These are phyloP conservation scores for Aspergillus arachidicola DNA, from an alignment of 2,329 filamentous ascomycete genomes.

Conservation along the genomic window DNA sequence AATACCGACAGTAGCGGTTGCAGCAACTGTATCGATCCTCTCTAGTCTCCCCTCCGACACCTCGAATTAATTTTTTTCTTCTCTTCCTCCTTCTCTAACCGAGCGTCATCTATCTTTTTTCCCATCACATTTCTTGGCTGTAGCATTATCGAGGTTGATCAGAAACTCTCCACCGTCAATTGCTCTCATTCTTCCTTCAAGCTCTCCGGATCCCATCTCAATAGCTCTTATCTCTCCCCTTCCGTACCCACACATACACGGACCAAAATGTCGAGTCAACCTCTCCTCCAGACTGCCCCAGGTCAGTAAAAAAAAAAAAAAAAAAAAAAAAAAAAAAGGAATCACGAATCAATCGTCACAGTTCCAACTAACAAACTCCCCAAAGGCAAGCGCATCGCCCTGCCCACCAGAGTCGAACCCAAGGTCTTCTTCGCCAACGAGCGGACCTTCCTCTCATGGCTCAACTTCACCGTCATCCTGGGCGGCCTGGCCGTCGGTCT, in stretches of 20 bases:
- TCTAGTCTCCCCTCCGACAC: background rate
- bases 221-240: constrained; percentile 4
- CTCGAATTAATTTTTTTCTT: background rate
- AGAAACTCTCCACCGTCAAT: background rate
- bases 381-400: constrained; percentile 93
- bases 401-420: constrained; percentile 95
- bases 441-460: constrained; percentile 97
- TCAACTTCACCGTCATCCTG: constrained; percentile 99
- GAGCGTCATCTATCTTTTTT: background rate
- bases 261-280: constrained; percentile 84
- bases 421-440: constrained; percentile 99
- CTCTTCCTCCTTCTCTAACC: background rate
- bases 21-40: constrained; percentile 5
- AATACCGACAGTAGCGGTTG: background rate
- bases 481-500: constrained; percentile 95
- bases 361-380: constrained; percentile 11
- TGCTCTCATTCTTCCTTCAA: background rate
- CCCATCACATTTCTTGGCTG: background rate
- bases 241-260: constrained; percentile 6
- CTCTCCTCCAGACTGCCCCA: constrained; percentile 89
- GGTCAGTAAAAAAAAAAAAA: constrained; percentile 57
- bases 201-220: background rate
- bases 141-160: background rate
- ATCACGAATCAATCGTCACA: background rate
- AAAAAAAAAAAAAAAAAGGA: constrained; percentile 8